Percentiles rank a stretch among this genome's conserved stretches.
These are phyloP conservation scores for Aspergillus luchuensis DNA, from an alignment of 2,329 filamentous ascomycete genomes.

Conservation along the genomic window DNA sequence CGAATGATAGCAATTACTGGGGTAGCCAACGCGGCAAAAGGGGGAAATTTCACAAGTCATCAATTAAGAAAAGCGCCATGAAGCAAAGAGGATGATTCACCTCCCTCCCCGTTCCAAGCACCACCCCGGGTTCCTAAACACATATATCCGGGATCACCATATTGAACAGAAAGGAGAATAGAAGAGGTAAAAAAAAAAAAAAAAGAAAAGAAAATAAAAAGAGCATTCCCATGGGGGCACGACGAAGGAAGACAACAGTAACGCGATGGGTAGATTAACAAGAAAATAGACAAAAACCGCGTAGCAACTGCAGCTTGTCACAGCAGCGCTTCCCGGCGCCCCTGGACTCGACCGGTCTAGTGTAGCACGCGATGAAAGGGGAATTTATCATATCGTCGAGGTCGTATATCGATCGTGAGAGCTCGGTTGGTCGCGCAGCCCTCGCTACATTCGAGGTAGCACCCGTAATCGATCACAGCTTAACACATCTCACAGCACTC, in stretches of 20 bases:
- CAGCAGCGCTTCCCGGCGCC: slow-evolving; percentile 2
- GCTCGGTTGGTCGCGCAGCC: background rate
- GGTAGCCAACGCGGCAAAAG: background rate
- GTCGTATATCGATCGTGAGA: slow-evolving; percentile 4
- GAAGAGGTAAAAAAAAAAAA: too few species aligned
- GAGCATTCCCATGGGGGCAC: background rate
- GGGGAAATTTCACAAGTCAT: background rate
- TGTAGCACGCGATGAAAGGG: slow-evolving; percentile 2
- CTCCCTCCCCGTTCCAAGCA: background rate
- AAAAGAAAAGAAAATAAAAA: background rate
- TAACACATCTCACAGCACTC: slow-evolving; percentile 52
- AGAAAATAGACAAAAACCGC: background rate
- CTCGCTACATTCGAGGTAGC: slow-evolving; percentile 22
- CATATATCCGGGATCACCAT: background rate
- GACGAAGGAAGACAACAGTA: background rate
- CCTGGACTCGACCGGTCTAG: slow-evolving; percentile 1
- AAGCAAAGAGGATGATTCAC: background rate
- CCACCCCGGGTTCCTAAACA: background rate
- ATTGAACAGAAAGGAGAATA: background rate
- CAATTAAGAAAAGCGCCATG: slow-evolving; percentile 4
- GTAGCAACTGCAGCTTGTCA: slow-evolving; percentile 1
- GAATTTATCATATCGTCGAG: slow-evolving; percentile 2
- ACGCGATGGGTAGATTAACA: background rate
- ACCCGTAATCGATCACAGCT: slow-evolving; percentile 24
- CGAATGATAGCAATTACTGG: background rate